These are phyloP conservation scores for Schizothecium vesticola DNA, from an alignment of 495 filamentous ascomycete genomes.

Conservation along the genomic window DNA sequence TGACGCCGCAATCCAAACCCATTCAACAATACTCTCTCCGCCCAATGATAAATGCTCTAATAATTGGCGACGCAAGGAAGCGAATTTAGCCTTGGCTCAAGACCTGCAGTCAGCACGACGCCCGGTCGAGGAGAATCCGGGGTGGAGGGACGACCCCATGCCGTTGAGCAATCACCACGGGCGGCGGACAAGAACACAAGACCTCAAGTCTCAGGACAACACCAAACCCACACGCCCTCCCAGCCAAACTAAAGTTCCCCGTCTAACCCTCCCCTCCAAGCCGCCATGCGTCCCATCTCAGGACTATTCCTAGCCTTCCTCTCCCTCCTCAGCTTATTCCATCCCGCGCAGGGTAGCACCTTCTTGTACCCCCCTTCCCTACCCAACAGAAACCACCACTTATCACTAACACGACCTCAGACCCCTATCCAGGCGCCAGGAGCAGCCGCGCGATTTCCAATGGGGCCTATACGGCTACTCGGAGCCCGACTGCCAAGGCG, in stretches of 20 bases:
- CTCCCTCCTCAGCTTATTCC: background rate
- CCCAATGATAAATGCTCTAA: background rate
- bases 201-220: background rate
- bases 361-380: background rate
- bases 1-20: background rate
- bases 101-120: background rate
- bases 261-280: background rate
- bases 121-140: background rate
- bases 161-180: background rate
- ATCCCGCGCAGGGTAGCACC: background rate
- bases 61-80: background rate
- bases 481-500: constrained; percentile 2
- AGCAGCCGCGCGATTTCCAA: background rate
- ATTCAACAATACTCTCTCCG: background rate
- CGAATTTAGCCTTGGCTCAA: background rate
- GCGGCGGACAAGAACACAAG: background rate
- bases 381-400: too few species aligned
- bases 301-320: background rate
- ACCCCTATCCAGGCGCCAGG: background rate
- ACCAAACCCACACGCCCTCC: background rate
- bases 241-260: background rate
- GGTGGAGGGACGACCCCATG: background rate
- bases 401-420: background rate
- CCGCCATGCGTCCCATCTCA: background rate
- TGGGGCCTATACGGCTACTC: constrained; percentile 10